Percentiles rank a stretch among this genome's conserved stretches.
Conservation (phyloP, 2,329 filamentous ascomycete genomes). For the Teratosphaeria pseudoeucalypti region DNA sequence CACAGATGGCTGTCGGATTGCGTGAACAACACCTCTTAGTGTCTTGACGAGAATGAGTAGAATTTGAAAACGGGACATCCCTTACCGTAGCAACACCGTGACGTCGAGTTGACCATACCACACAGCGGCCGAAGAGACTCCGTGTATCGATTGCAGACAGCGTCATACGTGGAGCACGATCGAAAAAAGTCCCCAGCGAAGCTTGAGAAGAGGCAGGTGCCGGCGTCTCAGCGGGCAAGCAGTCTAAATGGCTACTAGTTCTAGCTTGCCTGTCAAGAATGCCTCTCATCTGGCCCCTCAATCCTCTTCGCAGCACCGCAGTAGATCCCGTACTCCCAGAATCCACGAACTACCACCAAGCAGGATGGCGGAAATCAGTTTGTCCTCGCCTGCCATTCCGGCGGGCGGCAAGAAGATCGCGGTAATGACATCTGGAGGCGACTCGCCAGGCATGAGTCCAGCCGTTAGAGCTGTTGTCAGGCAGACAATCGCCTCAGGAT, state of each 20-base stretch:
- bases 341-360: not conserved
- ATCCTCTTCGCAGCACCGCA: not conserved
- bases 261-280: not conserved
- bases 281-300: not conserved
- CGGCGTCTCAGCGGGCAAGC: not conserved
- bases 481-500: constrained; percentile 69
- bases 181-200: not conserved
- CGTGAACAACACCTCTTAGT: no score
- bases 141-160: not conserved
- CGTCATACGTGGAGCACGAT: not conserved
- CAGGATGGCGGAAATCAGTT: constrained; percentile 22
- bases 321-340: not conserved
- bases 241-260: not conserved
- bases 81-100: not conserved
- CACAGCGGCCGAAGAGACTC: not conserved
- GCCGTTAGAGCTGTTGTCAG: constrained; percentile 84
- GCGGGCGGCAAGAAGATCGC: constrained; percentile 56
- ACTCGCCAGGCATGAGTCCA: constrained; percentile 91
- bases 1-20: not conserved
- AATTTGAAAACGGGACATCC: no score
- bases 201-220: not conserved
- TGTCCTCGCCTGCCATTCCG: constrained; percentile 21
- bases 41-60: no score
- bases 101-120: not conserved
- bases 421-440: constrained; percentile 88